Conservation (phyloP, 1,284 basidiomycete genomes). For the Ceratobasidium sp. region DNA sequence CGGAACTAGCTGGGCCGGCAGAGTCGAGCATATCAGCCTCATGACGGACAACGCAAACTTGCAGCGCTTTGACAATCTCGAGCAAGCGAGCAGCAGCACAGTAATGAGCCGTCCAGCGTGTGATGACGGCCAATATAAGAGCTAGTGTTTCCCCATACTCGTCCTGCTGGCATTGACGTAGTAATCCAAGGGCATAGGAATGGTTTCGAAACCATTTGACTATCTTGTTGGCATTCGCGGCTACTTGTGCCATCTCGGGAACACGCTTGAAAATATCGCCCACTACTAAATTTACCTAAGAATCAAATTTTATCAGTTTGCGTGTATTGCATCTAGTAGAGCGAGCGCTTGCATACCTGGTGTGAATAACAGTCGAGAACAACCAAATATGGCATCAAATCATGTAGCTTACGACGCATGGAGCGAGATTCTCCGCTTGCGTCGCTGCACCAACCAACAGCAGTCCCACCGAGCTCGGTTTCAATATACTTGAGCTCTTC, state of each 20-base stretch:
- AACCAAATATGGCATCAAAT: not conserved
- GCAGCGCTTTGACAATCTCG: not conserved
- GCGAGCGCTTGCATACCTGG: not conserved
- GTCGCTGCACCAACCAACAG: not conserved
- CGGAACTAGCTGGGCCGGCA: not conserved
- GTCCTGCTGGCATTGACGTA: not conserved
- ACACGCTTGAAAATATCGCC: not conserved
- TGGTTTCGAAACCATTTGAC: slow-evolving; percentile 9
- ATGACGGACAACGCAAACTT: not conserved
- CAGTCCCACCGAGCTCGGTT: not conserved
- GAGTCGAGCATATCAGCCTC: not conserved
- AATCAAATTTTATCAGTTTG: too few species aligned
- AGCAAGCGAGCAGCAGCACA: not conserved
- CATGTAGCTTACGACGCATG: not conserved
- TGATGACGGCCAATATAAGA: not conserved
- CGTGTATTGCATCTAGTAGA: not conserved
- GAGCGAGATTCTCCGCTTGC: not conserved
- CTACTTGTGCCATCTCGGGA: not conserved
- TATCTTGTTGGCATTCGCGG: not conserved
- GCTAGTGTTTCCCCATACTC: not conserved
- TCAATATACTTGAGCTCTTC: not conserved
- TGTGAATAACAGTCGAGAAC: not conserved
- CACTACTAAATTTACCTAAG: not conserved
- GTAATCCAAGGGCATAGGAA: not conserved
- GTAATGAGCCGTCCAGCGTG: slow-evolving; percentile 4